Evolutionary conservation across 345 rosid genomes (phyloP).

Genomic region (Hirschfeldia incana): DNA sequence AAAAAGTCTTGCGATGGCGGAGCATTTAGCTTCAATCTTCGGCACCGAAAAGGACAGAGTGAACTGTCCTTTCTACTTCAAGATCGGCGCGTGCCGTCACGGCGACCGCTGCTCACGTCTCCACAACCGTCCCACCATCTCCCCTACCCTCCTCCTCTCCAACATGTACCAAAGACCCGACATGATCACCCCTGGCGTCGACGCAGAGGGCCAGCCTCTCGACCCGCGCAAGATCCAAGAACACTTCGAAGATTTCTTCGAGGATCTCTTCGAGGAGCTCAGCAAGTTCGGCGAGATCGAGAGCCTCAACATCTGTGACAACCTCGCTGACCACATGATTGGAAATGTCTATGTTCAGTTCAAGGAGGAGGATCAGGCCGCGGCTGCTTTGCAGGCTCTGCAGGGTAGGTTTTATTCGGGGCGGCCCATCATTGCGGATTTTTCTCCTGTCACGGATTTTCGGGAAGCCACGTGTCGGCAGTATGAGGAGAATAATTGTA

Average conservation of each 20-base stretch:
- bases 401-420: slow-evolving; percentile 85
- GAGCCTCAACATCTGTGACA: slow-evolving; percentile 81
- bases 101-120: slow-evolving; percentile 94
- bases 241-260: slow-evolving; percentile 84
- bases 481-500: slow-evolving; percentile 81
- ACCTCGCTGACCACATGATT: slow-evolving; percentile 34
- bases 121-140: slow-evolving; percentile 78
- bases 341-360: slow-evolving; percentile 91
- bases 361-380: slow-evolving; percentile 91
- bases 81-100: slow-evolving; percentile 90
- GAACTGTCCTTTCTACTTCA: slow-evolving; percentile 85
- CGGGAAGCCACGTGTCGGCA: slow-evolving; percentile 90
- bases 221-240: slow-evolving; percentile 81
- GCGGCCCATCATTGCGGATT: slow-evolving; percentile 90
- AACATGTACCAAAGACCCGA: slow-evolving; percentile 39
- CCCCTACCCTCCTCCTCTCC: slow-evolving; percentile 74
- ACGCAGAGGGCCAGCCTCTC: slow-evolving; percentile 67
- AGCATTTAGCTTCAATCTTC: slow-evolving; percentile 35
- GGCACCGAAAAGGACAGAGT: slow-evolving; percentile 90
- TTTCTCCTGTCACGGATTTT: slow-evolving; percentile 91
- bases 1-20: slow-evolving; percentile 60
- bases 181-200: slow-evolving; percentile 35
- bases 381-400: slow-evolving; percentile 68
- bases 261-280: slow-evolving; percentile 92
- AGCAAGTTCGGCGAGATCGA: slow-evolving; percentile 85